Evolutionary conservation across 2,329 filamentous ascomycete genomes (phyloP), one percentile per base, ranked within the genome.

Genomic region (Dactylonectria estremocensis): DNA sequence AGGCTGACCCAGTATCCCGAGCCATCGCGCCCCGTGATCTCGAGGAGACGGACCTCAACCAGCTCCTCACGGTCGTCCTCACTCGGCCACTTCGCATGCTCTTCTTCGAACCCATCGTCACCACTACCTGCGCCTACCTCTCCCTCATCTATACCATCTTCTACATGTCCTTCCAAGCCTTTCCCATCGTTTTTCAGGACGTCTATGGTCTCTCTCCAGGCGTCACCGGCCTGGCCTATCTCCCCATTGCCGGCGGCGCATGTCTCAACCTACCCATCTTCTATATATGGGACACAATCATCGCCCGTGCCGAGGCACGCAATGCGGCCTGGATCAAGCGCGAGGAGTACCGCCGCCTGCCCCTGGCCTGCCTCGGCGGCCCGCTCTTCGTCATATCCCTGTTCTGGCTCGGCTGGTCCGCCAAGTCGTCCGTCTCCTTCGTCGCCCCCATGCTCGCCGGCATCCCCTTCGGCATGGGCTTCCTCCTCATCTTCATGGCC

Each of bases 121-220:
- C 90, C 24, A 91, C 90, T 55, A 89, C 88, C 1, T 94, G 91
- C 78, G 77, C 89, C 75, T 95, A 94, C 78, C 84, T 95, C 11
- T 90, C 93, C 37, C 83, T 95, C 31, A 86, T 90, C 37, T 95
- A 94, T 76, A 87, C 83, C 55, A 87, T 88, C 71, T 88, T 88
- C 75, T 88, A 89, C 84, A 93, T 95, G 81, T 94, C 90, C 76
- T 94, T 95, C 73, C 90, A 94, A 77, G 91, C 92, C 2, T 95
- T 91, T 77, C 90, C 90, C 1, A 85, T 91, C 67, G 92, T 94
- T 69, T 95, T 93, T 78, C 82, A 87, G 69, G 77, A 81, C 24
- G 77, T 90, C 4, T 94, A 94, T 78, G 82, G 83, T 33, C 88
- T 94, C 67, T 88, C 85, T 3, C 84, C 90, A 0, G 91, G 92